Conservation (phyloP, 106 monocot species). For the Hemerocallis citrina region DNA sequence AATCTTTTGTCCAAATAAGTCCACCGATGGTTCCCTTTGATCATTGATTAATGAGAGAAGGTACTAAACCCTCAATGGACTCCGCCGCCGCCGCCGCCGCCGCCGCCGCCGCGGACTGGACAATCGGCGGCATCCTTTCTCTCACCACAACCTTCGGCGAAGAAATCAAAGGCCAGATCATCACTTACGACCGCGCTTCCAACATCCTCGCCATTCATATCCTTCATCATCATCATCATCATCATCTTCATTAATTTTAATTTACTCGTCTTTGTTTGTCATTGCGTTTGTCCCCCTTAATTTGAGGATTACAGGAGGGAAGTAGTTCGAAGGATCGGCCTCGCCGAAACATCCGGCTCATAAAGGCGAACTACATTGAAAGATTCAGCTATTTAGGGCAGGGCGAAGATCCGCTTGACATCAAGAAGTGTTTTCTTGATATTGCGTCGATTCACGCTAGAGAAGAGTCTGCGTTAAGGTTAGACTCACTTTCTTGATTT, state of each 20-base stretch:
- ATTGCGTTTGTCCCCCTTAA: slow-evolving; percentile 3
- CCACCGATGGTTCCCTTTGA: too few species aligned
- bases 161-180: slow-evolving; percentile 77
- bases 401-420: slow-evolving; percentile 67
- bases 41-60: too few species aligned
- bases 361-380: slow-evolving; percentile 55
- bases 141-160: slow-evolving; percentile 77
- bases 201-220: slow-evolving; percentile 84
- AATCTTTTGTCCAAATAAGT: too few species aligned
- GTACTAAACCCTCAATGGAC: too few species aligned
- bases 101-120: slow-evolving; percentile 44
- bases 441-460: slow-evolving; percentile 51
- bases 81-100: neutral
- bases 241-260: neutral
- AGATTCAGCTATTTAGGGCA: slow-evolving; percentile 45
- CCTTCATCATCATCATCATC: slow-evolving; percentile 9
- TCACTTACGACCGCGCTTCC: slow-evolving; percentile 79
- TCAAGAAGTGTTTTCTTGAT: slow-evolving; percentile 57
- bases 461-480: slow-evolving; percentile 80
- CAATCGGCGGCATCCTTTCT: slow-evolving; percentile 60
- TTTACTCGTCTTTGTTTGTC: slow-evolving; percentile 1
- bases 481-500: too few species aligned
- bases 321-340: slow-evolving; percentile 9
- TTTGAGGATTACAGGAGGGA: slow-evolving; percentile 47
- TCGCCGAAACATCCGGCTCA: slow-evolving; percentile 46